Evolutionary conservation across 2,329 filamentous ascomycete species (phyloP).

Genomic region (Sphaerulina musiva): DNA sequence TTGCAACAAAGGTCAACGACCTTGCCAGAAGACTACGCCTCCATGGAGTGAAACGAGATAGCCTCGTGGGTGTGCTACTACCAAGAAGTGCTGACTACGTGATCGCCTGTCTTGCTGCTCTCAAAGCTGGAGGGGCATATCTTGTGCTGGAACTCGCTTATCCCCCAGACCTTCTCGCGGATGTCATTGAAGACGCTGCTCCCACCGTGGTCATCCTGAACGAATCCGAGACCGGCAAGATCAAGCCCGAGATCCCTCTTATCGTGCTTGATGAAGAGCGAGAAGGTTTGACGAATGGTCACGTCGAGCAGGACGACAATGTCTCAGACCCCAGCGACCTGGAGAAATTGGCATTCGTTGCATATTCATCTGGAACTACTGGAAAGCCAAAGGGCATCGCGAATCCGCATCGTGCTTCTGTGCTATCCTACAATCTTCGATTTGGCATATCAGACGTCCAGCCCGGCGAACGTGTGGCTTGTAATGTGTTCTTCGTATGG

Average conservation of each 20-base stretch:
- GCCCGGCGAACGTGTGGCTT: constrained; percentile 72
- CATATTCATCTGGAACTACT: constrained; percentile 71
- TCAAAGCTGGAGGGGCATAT: constrained; percentile 72
- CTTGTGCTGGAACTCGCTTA: constrained; percentile 75
- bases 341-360: constrained; percentile 70
- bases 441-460: constrained; percentile 63
- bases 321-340: constrained; percentile 59
- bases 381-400: constrained; percentile 76
- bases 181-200: constrained; percentile 69
- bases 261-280: constrained; percentile 55
- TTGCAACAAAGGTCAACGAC: constrained; percentile 60
- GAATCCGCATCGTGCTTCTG: constrained; percentile 61
- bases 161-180: constrained; percentile 63
- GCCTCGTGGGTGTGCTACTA: constrained; percentile 67
- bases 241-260: constrained; percentile 57
- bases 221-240: constrained; percentile 56
- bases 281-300: constrained; percentile 31
- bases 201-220: constrained; percentile 66
- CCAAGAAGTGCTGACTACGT: constrained; percentile 72
- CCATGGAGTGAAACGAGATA: constrained; percentile 65
- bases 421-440: constrained; percentile 66
- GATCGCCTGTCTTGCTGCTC: constrained; percentile 68
- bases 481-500: constrained; percentile 84
- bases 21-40: constrained; percentile 58
- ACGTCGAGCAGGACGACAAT: constrained; percentile 24